Percentiles rank a stretch among this genome's conserved stretches.
Conservation (phyloP, 1,284 basidiomycete species). For the Trichosporon ovoides region DNA sequence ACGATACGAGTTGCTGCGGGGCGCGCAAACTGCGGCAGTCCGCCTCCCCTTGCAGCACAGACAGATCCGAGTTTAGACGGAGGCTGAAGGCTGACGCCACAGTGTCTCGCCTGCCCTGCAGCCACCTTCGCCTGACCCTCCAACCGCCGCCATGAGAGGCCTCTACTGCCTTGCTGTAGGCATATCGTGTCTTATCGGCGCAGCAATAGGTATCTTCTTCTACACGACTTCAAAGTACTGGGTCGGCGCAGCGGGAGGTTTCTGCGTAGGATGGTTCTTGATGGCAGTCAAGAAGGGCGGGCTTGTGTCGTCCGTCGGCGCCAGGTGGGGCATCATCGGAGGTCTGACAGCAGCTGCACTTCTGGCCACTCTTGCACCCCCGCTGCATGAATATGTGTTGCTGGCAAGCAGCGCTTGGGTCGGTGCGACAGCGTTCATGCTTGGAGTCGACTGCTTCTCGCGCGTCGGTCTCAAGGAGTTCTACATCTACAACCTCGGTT, state of each 20-base stretch:
- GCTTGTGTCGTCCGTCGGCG: slow-evolving; percentile 67
- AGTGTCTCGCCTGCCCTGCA: slow-evolving; percentile 41
- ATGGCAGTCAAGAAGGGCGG: slow-evolving; percentile 78
- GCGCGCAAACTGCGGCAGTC: no score
- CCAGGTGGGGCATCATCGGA: slow-evolving; percentile 80
- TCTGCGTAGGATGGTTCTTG: slow-evolving; percentile 78
- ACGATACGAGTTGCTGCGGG: no score
- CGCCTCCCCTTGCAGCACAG: no score
- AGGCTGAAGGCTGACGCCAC: slow-evolving; percentile 11
- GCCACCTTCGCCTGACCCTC: slow-evolving; percentile 68
- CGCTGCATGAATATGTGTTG: slow-evolving; percentile 71
- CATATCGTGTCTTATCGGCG: slow-evolving; percentile 75
- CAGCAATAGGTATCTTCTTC: slow-evolving; percentile 80
- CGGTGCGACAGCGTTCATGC: slow-evolving; percentile 84
- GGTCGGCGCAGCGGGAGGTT: slow-evolving; percentile 85
- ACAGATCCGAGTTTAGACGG: neutral
- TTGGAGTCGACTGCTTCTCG: slow-evolving; percentile 90
- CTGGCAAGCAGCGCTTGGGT: slow-evolving; percentile 69
- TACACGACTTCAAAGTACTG: slow-evolving; percentile 76
- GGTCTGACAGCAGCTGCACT: slow-evolving; percentile 57
- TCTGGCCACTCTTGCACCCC: slow-evolving; percentile 60
- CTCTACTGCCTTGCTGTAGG: slow-evolving; percentile 79
- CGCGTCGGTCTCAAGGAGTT: slow-evolving; percentile 92
- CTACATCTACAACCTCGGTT: slow-evolving; percentile 88
- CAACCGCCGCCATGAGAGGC: slow-evolving; percentile 69